A percentile compares a stretch with the other conserved stretches of the same genome.
These are phyloP conservation scores for Colletotrichum melonis DNA, from an alignment of 2,329 filamentous ascomycete species.

Conservation along the genomic window DNA sequence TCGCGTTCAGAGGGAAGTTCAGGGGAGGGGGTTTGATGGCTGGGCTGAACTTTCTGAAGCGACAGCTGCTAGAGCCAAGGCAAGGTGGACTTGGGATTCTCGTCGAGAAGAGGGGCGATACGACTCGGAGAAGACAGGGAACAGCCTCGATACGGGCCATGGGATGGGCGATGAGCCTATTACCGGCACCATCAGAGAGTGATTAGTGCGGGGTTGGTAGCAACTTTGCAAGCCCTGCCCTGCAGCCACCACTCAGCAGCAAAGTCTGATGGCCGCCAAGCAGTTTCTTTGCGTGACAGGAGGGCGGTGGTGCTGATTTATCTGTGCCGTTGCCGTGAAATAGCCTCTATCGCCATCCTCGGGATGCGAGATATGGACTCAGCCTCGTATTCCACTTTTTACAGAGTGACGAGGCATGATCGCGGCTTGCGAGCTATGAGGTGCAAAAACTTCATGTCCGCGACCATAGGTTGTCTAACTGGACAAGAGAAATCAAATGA, in stretches of 20 bases:
- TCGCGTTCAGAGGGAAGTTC: background rate
- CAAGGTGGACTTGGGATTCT: conserved; percentile 5
- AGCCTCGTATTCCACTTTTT: background rate
- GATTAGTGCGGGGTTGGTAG: conserved; percentile 12
- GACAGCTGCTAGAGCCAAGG: conserved; percentile 25
- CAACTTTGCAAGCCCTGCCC: conserved; percentile 6
- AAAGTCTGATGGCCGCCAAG: background rate
- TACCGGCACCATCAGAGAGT: background rate
- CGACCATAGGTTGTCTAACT: background rate
- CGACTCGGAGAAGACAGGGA: conserved; percentile 23
- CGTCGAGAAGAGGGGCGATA: conserved; percentile 20
- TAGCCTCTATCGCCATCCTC: background rate
- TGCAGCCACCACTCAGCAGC: background rate
- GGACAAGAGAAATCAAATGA: background rate
- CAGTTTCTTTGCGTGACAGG: background rate
- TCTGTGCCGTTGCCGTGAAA: background rate
- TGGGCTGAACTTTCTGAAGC: conserved; percentile 8
- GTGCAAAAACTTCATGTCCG: background rate
- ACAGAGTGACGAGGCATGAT: background rate
- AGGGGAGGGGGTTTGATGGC: background rate
- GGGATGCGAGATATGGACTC: background rate
- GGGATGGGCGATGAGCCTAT: too few relatives aligned
- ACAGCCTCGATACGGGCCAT: conserved; percentile 12
- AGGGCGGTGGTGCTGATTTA: background rate
- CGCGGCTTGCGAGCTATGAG: background rate